phyloP scores from a whole-genome alignment of 1,284 basidiomycete species.

The Trichosporon ovoides region DNA sequence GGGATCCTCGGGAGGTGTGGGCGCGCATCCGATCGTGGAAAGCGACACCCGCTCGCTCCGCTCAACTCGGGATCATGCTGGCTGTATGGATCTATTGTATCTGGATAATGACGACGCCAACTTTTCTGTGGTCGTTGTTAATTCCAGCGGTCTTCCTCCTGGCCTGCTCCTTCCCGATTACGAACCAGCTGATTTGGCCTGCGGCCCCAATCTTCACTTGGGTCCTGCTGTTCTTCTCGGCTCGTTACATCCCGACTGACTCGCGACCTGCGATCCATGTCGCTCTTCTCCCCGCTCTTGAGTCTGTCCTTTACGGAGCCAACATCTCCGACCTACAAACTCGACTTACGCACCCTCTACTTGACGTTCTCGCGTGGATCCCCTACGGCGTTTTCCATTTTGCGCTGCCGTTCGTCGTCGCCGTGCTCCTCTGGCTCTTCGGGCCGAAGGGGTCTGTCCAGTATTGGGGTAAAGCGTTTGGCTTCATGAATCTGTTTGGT shows the following conservation, averaged over 20 bases:
- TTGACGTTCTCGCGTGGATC: conserved; percentile 92
- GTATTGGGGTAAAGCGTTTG: conserved; percentile 83
- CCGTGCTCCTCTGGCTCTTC: conserved; percentile 70
- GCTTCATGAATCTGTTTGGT: conserved; percentile 86
- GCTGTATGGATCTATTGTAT: conserved; percentile 68
- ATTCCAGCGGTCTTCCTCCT: conserved; percentile 70
- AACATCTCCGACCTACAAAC: conserved; percentile 97
- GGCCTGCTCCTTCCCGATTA: conserved; percentile 74
- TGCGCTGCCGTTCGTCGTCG: conserved; percentile 71
- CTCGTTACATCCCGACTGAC: conserved; percentile 70
- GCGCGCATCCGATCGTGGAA: conserved; percentile 58
- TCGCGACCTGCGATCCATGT: conserved; percentile 82
- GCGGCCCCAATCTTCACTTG: conserved; percentile 81
- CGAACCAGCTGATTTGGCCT: conserved; percentile 86
- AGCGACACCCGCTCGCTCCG: conserved; percentile 58
- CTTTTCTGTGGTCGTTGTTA: conserved; percentile 65
- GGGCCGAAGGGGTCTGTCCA: conserved; percentile 73
- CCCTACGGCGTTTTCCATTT: conserved; percentile 95
- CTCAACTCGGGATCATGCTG: conserved; percentile 58
- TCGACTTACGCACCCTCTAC: conserved; percentile 80
- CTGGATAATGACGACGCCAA: conserved; percentile 59
- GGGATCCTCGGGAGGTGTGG: conserved; percentile 66
- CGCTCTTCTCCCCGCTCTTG: conserved; percentile 85
- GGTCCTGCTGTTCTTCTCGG: conserved; percentile 79
- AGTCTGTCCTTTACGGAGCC: conserved; percentile 89